A percentile compares a stretch with the other conserved stretches of the same genome.
Conservation (phyloP, 345 rosid species). For the Rhodomyrtus tomentosa region DNA sequence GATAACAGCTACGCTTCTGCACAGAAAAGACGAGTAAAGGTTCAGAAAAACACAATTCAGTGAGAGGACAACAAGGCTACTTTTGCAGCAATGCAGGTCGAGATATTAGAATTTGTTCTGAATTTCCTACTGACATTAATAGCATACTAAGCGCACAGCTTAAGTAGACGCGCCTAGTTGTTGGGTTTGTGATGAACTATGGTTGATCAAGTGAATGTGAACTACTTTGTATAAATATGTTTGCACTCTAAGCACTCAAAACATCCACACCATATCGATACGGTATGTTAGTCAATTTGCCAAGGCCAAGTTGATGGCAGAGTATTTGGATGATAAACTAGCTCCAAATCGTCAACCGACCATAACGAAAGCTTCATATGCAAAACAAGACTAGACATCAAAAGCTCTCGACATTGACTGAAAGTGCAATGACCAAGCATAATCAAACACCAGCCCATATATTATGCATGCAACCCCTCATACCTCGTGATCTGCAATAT, state of each 20-base stretch:
- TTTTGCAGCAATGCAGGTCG: neutral
- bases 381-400: neutral
- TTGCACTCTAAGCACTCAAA: neutral
- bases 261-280: neutral
- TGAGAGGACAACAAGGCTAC: neutral
- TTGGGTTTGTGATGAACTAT: neutral
- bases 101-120: neutral
- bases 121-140: neutral
- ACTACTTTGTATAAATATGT: neutral
- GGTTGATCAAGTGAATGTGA: neutral
- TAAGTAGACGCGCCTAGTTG: neutral
- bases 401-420: neutral
- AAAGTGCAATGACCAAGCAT: neutral
- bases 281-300: neutral
- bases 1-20: slow-evolving; percentile 64
- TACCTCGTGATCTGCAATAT: neutral
- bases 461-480: neutral
- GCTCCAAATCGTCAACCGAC: neutral
- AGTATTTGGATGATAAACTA: neutral
- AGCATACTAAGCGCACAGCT: neutral
- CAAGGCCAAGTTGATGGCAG: neutral
- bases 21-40: neutral
- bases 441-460: neutral
- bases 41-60: neutral
- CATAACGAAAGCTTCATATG: neutral